These are phyloP conservation scores for Lyophyllum semitale DNA, from an alignment of 768 basidiomycete genomes.

Conservation along the genomic window DNA sequence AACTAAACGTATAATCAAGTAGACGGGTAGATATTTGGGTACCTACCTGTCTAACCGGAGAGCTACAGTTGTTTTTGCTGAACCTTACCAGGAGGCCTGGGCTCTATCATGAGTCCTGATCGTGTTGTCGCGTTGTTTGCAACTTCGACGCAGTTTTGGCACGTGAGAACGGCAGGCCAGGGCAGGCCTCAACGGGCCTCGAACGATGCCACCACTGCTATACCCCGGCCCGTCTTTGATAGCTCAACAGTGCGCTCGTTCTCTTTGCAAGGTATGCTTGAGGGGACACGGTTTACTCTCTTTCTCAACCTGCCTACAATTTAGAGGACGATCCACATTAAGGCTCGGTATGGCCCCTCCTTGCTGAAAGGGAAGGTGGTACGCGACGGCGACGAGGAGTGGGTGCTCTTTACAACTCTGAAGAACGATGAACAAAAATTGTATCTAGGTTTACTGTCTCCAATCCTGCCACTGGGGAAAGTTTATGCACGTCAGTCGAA, in stretches of 20 bases:
- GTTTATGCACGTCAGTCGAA: constrained; percentile 53
- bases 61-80: too few relatives aligned
- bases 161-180: too few relatives aligned
- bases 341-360: constrained; percentile 11
- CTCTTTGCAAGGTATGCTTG: neutral
- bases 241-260: neutral
- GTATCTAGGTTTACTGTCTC: constrained; percentile 48
- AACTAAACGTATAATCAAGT: too few relatives aligned
- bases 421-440: neutral
- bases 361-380: neutral
- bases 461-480: constrained; percentile 71
- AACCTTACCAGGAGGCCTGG: too few relatives aligned
- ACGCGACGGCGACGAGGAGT: constrained; percentile 19
- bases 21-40: too few relatives aligned
- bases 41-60: too few relatives aligned
- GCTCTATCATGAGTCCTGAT: too few relatives aligned
- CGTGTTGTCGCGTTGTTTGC: too few relatives aligned
- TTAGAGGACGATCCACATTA: constrained; percentile 13
- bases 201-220: neutral
- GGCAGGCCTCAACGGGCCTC: too few relatives aligned
- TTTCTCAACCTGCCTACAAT: neutral
- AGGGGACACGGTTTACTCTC: neutral
- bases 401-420: constrained; percentile 1
- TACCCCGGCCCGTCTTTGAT: neutral
- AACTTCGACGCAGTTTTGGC: too few relatives aligned